These are phyloP conservation scores for Immersiporthe knoxdaviesiana DNA, from an alignment of 2,329 filamentous ascomycete species.

Conservation along the genomic window DNA sequence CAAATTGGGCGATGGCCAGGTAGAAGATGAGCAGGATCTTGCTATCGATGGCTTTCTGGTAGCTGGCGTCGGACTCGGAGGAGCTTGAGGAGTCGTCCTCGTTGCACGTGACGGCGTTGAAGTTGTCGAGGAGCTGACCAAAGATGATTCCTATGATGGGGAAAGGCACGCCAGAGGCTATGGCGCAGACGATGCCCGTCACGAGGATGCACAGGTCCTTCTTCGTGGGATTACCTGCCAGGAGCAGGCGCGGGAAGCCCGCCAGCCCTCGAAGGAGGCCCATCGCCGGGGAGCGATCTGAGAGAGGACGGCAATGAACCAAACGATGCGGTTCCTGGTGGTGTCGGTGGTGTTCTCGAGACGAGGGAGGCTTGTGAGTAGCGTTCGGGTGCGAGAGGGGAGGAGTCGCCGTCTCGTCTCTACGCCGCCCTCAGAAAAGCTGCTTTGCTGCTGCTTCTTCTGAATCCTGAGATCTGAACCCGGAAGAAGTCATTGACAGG, in stretches of 20 bases:
- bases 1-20: conserved; percentile 66
- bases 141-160: conserved; percentile 61
- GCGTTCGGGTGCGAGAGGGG: not conserved
- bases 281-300: conserved; percentile 21
- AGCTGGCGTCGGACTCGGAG: conserved; percentile 25
- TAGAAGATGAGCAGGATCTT: conserved; percentile 56
- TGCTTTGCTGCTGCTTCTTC: not conserved
- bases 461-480: not conserved
- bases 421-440: not conserved
- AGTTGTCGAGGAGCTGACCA: conserved; percentile 54
- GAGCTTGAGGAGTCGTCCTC: conserved; percentile 22
- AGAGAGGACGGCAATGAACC: not conserved
- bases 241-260: conserved; percentile 32
- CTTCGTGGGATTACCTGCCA: conserved; percentile 30
- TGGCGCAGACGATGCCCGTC: conserved; percentile 29
- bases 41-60: conserved; percentile 33
- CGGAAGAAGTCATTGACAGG: not conserved
- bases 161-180: conserved; percentile 55
- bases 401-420: not conserved
- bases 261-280: conserved; percentile 28
- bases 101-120: conserved; percentile 52
- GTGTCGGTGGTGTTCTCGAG: not conserved
- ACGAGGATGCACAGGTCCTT: conserved; percentile 29
- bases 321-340: not conserved
- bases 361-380: not conserved